phyloP scores from a whole-genome alignment of 2,329 filamentous ascomycete genomes.

The Epichloe aotearoae region DNA sequence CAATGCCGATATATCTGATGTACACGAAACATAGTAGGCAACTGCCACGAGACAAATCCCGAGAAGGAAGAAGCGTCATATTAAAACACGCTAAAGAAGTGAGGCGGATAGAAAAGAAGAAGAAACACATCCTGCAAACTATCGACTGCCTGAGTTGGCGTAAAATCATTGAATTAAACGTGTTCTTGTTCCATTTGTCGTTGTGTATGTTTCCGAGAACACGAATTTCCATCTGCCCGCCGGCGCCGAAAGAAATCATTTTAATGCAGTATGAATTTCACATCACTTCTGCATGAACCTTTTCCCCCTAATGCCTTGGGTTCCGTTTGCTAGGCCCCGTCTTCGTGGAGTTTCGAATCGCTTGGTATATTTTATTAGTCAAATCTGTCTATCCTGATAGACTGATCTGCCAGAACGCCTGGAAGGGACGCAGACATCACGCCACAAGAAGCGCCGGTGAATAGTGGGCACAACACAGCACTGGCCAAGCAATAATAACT shows the following conservation, averaged over 20 bases:
- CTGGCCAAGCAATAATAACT: slow-evolving; percentile 6
- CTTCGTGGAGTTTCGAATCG: background rate
- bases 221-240: background rate
- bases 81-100: no score
- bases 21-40: no score
- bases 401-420: background rate
- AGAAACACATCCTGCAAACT: no score
- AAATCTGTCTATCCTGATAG: background rate
- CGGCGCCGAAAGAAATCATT: background rate
- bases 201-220: background rate
- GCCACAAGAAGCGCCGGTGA: background rate
- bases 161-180: background rate
- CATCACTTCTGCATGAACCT: background rate
- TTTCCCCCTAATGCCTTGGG: background rate
- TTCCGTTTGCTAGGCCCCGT: background rate
- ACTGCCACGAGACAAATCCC: no score
- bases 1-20: no score
- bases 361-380: background rate
- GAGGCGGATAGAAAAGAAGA: no score
- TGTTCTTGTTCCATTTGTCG: background rate
- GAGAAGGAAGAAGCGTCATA: no score
- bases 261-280: background rate
- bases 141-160: background rate
- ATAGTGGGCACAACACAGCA: slow-evolving; percentile 1
- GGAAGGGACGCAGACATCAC: slow-evolving; percentile 2